Conservation (phyloP, 495 filamentous ascomycete species). For the Hypoxylon fuscum region DNA sequence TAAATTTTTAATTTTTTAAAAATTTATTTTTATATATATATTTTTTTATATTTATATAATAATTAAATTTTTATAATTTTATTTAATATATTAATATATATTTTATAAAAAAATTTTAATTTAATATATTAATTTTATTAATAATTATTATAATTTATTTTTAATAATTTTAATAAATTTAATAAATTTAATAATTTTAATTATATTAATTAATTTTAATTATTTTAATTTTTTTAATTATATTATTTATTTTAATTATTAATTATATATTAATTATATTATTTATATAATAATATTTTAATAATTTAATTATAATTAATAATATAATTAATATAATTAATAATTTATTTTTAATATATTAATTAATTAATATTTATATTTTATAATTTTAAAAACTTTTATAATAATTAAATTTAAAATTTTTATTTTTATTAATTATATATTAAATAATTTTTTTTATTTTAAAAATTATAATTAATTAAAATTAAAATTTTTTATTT, state of each 20-base stretch:
- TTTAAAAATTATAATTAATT: not conserved
- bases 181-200: too few species aligned
- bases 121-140: not conserved
- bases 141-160: not conserved
- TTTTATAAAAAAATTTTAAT: conserved; percentile 1
- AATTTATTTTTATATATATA: too few species aligned
- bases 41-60: not conserved
- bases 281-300: conserved; percentile 1
- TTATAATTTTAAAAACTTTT: not conserved
- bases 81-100: not conserved
- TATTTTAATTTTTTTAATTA: not conserved
- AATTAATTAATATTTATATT: not conserved
- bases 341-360: not conserved
- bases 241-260: not conserved
- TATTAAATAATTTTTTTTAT: too few species aligned
- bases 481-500: not conserved
- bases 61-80: conserved; percentile 1
- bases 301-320: not conserved
- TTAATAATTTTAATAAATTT: too few species aligned
- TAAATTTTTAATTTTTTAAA: not conserved
- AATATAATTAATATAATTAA: not conserved
- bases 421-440: conserved; percentile 1
- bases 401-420: not conserved
- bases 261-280: not conserved
- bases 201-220: too few species aligned